phyloP scores from a whole-genome alignment of 371 early-diverging fungal genomes.

The Mucor racemosus region DNA sequence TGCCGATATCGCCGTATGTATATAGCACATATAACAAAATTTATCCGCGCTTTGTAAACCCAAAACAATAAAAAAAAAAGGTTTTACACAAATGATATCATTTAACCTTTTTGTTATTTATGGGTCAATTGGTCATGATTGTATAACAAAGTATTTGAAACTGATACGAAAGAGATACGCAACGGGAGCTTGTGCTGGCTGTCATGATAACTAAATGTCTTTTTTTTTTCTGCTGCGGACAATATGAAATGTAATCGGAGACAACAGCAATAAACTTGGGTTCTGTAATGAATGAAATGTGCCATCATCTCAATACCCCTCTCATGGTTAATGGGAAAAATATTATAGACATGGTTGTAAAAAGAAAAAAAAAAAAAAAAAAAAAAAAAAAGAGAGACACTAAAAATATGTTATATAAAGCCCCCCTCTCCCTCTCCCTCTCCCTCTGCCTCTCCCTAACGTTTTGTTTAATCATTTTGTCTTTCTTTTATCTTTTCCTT shows the following conservation, averaged over 20 bases:
- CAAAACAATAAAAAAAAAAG: not conserved
- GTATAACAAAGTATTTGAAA: too few species aligned
- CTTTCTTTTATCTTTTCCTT: not conserved
- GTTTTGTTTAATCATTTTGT: not conserved
- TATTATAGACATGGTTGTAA: not conserved
- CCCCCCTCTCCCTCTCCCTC: not conserved
- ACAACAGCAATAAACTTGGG: too few species aligned
- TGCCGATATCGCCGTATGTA: not conserved
- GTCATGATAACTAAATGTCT: too few species aligned
- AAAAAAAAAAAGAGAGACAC: not conserved
- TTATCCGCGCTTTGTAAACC: slow-evolving; percentile 5
- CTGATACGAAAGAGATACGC: too few species aligned
- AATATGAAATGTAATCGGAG: too few species aligned
- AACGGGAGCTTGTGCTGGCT: too few species aligned
- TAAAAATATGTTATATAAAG: not conserved
- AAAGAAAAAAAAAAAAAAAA: not conserved
- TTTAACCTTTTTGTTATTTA: not conserved
- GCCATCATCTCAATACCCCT: not conserved
- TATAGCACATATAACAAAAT: not conserved
- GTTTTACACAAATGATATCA: slow-evolving; percentile 10
- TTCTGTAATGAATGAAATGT: too few species aligned
- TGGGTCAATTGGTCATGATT: not conserved
- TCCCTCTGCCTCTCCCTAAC: slow-evolving; percentile 3
- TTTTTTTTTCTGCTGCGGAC: too few species aligned
- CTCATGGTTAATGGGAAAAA: not conserved